phyloP scores from a whole-genome alignment of 805 yeast genomes.

The Candida pseudofarinosa region DNA sequence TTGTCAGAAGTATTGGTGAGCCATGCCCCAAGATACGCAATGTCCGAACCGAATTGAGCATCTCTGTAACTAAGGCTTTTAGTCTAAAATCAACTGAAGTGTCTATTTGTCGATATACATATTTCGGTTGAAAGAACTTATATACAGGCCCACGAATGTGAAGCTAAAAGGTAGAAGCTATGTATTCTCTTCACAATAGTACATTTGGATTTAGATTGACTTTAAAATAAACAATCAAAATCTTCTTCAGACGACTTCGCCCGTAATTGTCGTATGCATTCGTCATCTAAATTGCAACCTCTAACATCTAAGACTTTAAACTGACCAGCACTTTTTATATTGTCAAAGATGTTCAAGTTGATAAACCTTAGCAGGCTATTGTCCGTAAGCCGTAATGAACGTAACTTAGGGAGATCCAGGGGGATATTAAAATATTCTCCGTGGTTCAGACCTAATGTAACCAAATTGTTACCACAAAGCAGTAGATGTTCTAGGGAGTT shows the following conservation, averaged over 20 bases:
- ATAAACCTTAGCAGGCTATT: slow-evolving; percentile 12
- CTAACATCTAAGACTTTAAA: slow-evolving; percentile 7
- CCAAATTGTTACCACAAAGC: slow-evolving; percentile 17
- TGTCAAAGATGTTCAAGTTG: slow-evolving; percentile 12
- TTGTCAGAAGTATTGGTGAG: background rate
- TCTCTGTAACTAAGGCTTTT: background rate
- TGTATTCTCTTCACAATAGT: background rate
- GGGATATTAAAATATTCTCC: slow-evolving; percentile 5
- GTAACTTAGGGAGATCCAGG: slow-evolving; percentile 17
- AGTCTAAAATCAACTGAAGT: background rate
- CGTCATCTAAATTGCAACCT: slow-evolving; percentile 12
- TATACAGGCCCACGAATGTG: too few species aligned
- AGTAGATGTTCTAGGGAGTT: slow-evolving; percentile 19
- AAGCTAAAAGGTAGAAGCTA: too few species aligned
- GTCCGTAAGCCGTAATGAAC: slow-evolving; percentile 11
- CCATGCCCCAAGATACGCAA: background rate
- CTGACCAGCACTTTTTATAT: slow-evolving; percentile 2
- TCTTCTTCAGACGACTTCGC: background rate
- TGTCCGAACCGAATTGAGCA: background rate
- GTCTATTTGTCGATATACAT: background rate
- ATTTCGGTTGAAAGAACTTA: background rate
- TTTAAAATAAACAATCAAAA: background rate
- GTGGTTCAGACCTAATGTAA: slow-evolving; percentile 8
- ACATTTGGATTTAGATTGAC: background rate
- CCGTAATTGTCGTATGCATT: slow-evolving; percentile 9